These are phyloP conservation scores for Marasmius oreades DNA, from an alignment of 1,284 basidiomycete species.

Conservation along the genomic window DNA sequence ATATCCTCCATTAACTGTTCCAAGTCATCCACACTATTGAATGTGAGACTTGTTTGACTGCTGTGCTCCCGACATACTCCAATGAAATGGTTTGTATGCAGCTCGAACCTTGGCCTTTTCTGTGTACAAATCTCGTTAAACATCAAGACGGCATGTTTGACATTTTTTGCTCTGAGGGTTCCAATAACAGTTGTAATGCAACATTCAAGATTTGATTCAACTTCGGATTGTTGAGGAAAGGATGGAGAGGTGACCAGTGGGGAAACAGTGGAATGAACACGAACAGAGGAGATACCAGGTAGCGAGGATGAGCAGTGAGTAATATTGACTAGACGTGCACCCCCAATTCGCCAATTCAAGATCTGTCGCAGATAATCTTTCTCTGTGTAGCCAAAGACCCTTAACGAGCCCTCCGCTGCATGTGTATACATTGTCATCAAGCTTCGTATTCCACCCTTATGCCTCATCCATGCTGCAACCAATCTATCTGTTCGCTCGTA, in stretches of 20 bases:
- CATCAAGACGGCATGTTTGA: slow-evolving; percentile 19
- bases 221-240: slow-evolving; percentile 1
- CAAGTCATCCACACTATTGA: slow-evolving; percentile 7
- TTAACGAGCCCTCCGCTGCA: slow-evolving; percentile 9
- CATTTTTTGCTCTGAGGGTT: not conserved
- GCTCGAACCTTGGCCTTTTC: slow-evolving; percentile 20
- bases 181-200: not conserved
- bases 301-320: slow-evolving; percentile 10
- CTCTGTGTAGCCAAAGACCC: slow-evolving; percentile 8
- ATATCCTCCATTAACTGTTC: slow-evolving; percentile 4
- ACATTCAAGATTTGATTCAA: slow-evolving; percentile 4
- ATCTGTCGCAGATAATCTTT: slow-evolving; percentile 10
- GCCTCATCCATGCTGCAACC: slow-evolving; percentile 6
- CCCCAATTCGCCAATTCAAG: slow-evolving; percentile 11
- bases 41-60: slow-evolving; percentile 14
- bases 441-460: not conserved
- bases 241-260: slow-evolving; percentile 10
- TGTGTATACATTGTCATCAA: slow-evolving; percentile 3
- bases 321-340: slow-evolving; percentile 11
- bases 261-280: slow-evolving; percentile 8
- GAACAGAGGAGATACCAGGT: slow-evolving; percentile 12
- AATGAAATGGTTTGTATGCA: slow-evolving; percentile 20
- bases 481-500: slow-evolving; percentile 1
- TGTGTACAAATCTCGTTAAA: slow-evolving; percentile 25
- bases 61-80: slow-evolving; percentile 24